Evolutionary conservation across 164 flowering plant genomes (phyloP), one percentile per base, ranked within the genome.

Genomic region (Piper betle): DNA sequence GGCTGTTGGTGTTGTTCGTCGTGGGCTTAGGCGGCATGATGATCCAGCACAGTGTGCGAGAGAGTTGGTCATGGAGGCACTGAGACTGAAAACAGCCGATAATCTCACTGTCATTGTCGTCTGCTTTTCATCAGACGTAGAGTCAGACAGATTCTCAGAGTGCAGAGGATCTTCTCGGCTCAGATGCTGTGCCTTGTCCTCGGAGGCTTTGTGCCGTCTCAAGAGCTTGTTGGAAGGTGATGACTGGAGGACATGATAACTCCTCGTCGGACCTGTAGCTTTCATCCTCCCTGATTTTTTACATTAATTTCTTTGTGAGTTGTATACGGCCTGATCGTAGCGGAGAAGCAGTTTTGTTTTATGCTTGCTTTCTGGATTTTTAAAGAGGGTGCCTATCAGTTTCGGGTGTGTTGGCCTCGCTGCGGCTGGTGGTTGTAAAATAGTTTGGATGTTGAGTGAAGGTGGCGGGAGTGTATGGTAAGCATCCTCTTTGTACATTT

Each of bases 91-190:
- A 52, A 78, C 94, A 3, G 69, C 69, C 46, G 96, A 88, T 73
- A 91, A 91, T 62, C 81, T 91, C 46, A 91, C 97, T 3, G 94
- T 82, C 11, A 74, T 88, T 52, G 79, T 91, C 3, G 78, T 91
- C 0, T 86, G 94, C 67, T 82, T 91, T 64, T 67, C 88, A 41
- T 65, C 0, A 65, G 82, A 0, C 63, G 73, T n/a, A 39, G 61
- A 25, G 61, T 57, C 19, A 61, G 37, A 70, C 72, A 39, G 58
- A 65, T 71, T 77, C 10, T 69, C 71, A 6, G 69, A 58, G 55
- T 77, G 52, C 12, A 62, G 73, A 12, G 66, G 57, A 38, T n/a
- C 8, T 33, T 53, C 66, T 43, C 79, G 69, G 55, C 57, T 74
- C 62, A 79, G 79, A 65, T 78, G 80, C 65, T 80, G 82, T 65